Base-by-base conservation (phyloP, 75 land plant genomes). In the Ceratopteris richardii region DNA sequence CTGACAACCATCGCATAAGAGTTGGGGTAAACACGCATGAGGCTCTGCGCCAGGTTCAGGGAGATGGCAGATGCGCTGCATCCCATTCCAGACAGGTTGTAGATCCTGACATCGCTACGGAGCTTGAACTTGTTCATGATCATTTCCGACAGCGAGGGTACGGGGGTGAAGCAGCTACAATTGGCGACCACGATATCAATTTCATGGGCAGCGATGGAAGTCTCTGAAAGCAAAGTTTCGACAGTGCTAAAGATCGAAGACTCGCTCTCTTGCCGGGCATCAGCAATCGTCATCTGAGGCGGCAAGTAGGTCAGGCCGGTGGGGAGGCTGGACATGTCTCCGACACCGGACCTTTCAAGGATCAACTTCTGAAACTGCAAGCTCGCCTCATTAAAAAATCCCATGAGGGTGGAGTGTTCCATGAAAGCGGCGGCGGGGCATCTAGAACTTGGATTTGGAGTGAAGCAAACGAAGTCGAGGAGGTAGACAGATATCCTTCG, bases 81-180 rank as follows among this genome's bases (percentile, higher is more conserved):
- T 0, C 87, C 87, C 87, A 84, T 84, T 27, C 87, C 87, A 0
- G 74, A 25, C 6, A 84, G 66, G 60, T 74, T 77, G 56, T 64
- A 84, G 33, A 58, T 64, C 64, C 70, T 74, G 31, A 77, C 46
- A 33, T 81, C 62, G 28, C 67, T 77, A 14, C 67, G 50, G 71
- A 81, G 53, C 53, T 67, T 64, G 73, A 67, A 84, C 36, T 25
- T 56, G 56, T 75, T 69, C 31, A 84, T 63, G 36, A 84, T 58
- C 51, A 70, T 58, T n/a, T 82, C 60, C 0, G 77, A 39, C 22
- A 82, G 57, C 0, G 79, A 81, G 7, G 88, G 88, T 2, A 60
- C 40, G 13, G 80, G 73, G 14, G 71, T 43, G 40, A 82, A 69
- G 64, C 70, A 51, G 26, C 69, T 60, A 52, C 86, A 74, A 65